Percentiles rank a stretch among this genome's conserved stretches.
phyloP scores from a whole-genome alignment of 1,139 yeast species.

The Hyphopichia pseudoburtonii region DNA sequence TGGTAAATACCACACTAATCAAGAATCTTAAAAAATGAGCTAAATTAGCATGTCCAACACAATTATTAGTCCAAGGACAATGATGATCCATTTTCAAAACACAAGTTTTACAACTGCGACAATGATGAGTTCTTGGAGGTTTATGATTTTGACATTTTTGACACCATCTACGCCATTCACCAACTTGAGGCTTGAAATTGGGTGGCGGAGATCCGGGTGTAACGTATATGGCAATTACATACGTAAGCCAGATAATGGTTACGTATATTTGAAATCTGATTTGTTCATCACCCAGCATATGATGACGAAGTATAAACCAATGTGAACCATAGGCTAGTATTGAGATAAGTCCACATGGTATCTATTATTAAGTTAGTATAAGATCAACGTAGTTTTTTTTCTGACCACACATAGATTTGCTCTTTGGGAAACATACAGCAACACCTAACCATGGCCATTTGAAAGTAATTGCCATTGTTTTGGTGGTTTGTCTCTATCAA shows the following conservation, averaged over 20 bases:
- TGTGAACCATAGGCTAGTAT: slow-evolving; percentile 67
- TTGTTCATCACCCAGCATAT: slow-evolving; percentile 41
- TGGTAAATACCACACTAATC: slow-evolving; percentile 60
- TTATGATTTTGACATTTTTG: slow-evolving; percentile 81
- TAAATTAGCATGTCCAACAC: slow-evolving; percentile 79
- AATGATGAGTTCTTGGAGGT: slow-evolving; percentile 93
- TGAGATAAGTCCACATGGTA: slow-evolving; percentile 65
- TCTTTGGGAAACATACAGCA: slow-evolving; percentile 44
- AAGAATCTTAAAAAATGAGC: slow-evolving; percentile 85
- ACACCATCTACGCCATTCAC: slow-evolving; percentile 43
- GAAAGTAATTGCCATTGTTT: slow-evolving; percentile 42
- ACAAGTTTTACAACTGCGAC: slow-evolving; percentile 71
- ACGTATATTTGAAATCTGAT: slow-evolving; percentile 49
- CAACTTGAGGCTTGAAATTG: slow-evolving; percentile 24
- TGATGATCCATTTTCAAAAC: slow-evolving; percentile 84
- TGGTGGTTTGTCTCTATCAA: no score
- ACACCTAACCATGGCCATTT: slow-evolving; percentile 62
- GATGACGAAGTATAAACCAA: slow-evolving; percentile 51
- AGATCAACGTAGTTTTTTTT: not conserved
- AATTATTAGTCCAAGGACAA: slow-evolving; percentile 95
- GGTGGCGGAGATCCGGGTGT: slow-evolving; percentile 68
- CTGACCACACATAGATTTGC: not conserved
- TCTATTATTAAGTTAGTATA: slow-evolving; percentile 30
- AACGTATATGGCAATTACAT: slow-evolving; percentile 50
- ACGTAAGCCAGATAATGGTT: slow-evolving; percentile 69